Conservation (phyloP, 106 monocot species). For the Apostasia ramifera region DNA sequence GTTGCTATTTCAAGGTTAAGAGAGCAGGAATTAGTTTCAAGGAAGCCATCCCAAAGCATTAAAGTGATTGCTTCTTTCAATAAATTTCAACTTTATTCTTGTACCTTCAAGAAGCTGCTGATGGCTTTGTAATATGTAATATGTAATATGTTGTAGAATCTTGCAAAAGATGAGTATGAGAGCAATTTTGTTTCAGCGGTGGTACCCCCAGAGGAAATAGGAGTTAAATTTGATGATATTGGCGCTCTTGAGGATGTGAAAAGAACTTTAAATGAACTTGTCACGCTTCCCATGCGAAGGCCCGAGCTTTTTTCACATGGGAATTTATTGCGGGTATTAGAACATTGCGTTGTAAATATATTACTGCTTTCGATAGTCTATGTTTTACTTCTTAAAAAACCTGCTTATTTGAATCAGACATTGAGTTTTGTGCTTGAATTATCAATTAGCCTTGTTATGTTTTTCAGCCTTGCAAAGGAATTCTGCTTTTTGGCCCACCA, state of each 20-base stretch:
- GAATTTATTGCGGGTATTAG: constrained; percentile 75
- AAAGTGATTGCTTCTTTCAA: constrained; percentile 33
- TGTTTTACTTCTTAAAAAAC: neutral
- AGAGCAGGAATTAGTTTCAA: constrained; percentile 51
- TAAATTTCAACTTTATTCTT: neutral
- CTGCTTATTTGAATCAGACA: neutral
- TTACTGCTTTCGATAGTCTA: neutral
- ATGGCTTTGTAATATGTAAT: neutral
- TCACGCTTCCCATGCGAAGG: constrained; percentile 93
- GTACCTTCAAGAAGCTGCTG: neutral
- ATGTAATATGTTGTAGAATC: constrained; percentile 44
- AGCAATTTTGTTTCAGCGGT: constrained; percentile 90
- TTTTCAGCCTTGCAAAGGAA: constrained; percentile 96
- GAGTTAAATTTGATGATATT: constrained; percentile 92
- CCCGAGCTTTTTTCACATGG: constrained; percentile 96
- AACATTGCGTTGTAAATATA: neutral
- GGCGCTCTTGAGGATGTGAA: constrained; percentile 98
- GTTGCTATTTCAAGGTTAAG: constrained; percentile 65
- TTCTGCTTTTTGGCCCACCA: constrained; percentile 97
- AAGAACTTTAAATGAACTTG: constrained; percentile 81
- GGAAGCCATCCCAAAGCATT: constrained; percentile 53
- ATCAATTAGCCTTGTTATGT: neutral
- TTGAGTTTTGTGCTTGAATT: neutral
- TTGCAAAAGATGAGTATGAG: constrained; percentile 96
- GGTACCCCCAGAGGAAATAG: constrained; percentile 86